A percentile compares a stretch with the other conserved stretches of the same genome.
These are phyloP conservation scores for Eucommia ulmoides DNA, from an alignment of 257 asterid species.

Conservation along the genomic window DNA sequence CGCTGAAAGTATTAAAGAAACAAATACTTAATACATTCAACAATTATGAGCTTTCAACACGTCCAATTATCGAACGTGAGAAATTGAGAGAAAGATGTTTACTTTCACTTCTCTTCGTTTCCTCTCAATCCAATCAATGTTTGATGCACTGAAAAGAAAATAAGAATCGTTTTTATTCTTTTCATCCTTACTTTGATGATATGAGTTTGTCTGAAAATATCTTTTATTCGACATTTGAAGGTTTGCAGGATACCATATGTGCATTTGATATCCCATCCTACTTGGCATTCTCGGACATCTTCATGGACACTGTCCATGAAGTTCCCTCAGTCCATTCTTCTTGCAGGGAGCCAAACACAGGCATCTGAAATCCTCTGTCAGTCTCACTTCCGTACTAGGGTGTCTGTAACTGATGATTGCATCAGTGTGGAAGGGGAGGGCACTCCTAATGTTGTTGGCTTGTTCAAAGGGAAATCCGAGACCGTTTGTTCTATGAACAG, in stretches of 20 bases:
- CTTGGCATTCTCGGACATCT: slow-evolving; percentile 91
- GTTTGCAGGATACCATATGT: slow-evolving; percentile 71
- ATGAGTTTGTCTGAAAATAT: neutral
- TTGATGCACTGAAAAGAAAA: too few species aligned
- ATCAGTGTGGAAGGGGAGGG: slow-evolving; percentile 95
- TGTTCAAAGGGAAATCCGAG: slow-evolving; percentile 68
- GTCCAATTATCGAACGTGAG: too few species aligned
- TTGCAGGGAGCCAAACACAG: slow-evolving; percentile 44
- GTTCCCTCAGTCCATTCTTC: slow-evolving; percentile 70
- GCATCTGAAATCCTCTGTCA: slow-evolving; percentile 22
- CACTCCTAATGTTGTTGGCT: slow-evolving; percentile 76
- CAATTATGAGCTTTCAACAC: too few species aligned
- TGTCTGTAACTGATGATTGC: slow-evolving; percentile 71
- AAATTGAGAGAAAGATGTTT: too few species aligned
- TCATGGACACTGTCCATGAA: slow-evolving; percentile 83
- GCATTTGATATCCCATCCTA: slow-evolving; percentile 68
- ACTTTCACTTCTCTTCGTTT: too few species aligned
- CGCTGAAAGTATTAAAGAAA: too few species aligned
- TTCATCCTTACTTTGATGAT: too few species aligned
- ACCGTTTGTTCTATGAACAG: slow-evolving; percentile 38
- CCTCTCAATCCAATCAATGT: too few species aligned
- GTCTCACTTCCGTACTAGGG: slow-evolving; percentile 74
- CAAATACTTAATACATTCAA: too few species aligned
- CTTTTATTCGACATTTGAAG: slow-evolving; percentile 27
- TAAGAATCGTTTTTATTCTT: too few species aligned